Conservation (phyloP, 2,329 filamentous ascomycete genomes). For the Alternaria conjuncta region DNA sequence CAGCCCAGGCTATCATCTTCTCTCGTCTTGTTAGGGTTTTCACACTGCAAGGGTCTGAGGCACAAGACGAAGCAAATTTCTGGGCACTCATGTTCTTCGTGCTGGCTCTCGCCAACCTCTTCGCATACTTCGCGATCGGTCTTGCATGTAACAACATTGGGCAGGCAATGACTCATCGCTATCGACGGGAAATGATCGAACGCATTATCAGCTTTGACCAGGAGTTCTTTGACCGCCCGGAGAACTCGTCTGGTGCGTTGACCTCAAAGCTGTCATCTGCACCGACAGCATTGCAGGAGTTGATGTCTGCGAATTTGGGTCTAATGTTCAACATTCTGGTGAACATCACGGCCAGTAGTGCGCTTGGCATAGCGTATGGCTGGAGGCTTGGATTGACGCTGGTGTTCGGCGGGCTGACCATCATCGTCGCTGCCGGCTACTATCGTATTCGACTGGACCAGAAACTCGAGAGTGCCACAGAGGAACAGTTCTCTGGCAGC, state of each 20-base stretch:
- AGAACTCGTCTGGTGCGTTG: slow-evolving; percentile 85
- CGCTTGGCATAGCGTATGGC: slow-evolving; percentile 16
- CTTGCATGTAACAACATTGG: slow-evolving; percentile 69
- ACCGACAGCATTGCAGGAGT: slow-evolving; percentile 59
- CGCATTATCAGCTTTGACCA: slow-evolving; percentile 79
- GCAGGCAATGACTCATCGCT: slow-evolving; percentile 11
- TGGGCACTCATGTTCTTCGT: slow-evolving; percentile 35
- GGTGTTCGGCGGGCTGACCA: slow-evolving; percentile 15
- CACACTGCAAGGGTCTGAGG: slow-evolving; percentile 18
- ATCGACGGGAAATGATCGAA: slow-evolving; percentile 15
- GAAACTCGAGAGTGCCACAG: slow-evolving; percentile 67
- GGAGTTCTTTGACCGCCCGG: slow-evolving; percentile 82
- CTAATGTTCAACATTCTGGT: slow-evolving; percentile 14
- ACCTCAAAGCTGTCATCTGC: slow-evolving; percentile 54
- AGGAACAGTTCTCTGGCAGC: neutral
- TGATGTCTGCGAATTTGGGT: slow-evolving; percentile 22
- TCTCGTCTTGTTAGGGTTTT: slow-evolving; percentile 22
- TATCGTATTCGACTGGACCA: slow-evolving; percentile 61
- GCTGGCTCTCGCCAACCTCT: slow-evolving; percentile 20
- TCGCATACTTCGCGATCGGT: slow-evolving; percentile 57
- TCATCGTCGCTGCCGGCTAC: slow-evolving; percentile 9
- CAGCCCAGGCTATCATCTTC: slow-evolving; percentile 24
- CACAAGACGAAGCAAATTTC: slow-evolving; percentile 22
- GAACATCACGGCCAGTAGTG: slow-evolving; percentile 11
- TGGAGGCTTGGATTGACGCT: slow-evolving; percentile 20